phyloP scores from a whole-genome alignment of 2,329 filamentous ascomycete species.

The Zalaria sp. region DNA sequence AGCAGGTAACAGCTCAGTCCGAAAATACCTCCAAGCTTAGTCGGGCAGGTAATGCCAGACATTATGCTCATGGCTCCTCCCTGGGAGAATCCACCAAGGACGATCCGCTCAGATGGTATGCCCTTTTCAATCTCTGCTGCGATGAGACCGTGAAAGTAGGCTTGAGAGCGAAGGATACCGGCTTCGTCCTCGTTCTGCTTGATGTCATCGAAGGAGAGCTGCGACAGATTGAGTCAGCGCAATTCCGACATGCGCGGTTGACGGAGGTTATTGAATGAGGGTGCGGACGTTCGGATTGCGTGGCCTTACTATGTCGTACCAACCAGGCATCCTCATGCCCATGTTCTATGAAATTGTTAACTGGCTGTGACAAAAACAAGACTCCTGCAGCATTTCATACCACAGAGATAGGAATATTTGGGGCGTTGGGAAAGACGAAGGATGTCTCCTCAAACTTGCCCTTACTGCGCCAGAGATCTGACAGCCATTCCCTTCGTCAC shows the following conservation, averaged over 20 bases:
- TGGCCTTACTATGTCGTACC: slow-evolving; percentile 63
- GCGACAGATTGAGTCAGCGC: slow-evolving; percentile 1
- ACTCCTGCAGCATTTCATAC: slow-evolving; percentile 29
- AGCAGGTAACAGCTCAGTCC: slow-evolving; percentile 73
- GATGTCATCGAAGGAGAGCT: slow-evolving; percentile 32
- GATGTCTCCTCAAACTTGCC: slow-evolving; percentile 77
- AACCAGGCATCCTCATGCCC: slow-evolving; percentile 71
- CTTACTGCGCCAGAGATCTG: slow-evolving; percentile 73
- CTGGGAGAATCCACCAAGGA: slow-evolving; percentile 75
- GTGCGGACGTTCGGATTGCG: slow-evolving; percentile 16
- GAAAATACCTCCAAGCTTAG: slow-evolving; percentile 77
- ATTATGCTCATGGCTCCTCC: slow-evolving; percentile 81
- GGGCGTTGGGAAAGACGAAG: slow-evolving; percentile 89
- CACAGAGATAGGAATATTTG: slow-evolving; percentile 70
- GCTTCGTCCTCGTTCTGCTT: slow-evolving; percentile 47
- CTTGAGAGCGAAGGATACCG: slow-evolving; percentile 59
- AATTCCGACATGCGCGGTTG: background rate
- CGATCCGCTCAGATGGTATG: slow-evolving; percentile 68
- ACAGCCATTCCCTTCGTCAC: slow-evolving; percentile 49
- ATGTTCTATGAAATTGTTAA: slow-evolving; percentile 40
- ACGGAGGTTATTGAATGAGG: background rate
- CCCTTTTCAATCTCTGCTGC: slow-evolving; percentile 66
- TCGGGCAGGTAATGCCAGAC: slow-evolving; percentile 57
- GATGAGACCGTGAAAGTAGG: slow-evolving; percentile 68
- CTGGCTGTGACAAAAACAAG: no score